Conservation (phyloP, 192 early-diverging fungal genomes). For the Helicostylum pulchrum region DNA sequence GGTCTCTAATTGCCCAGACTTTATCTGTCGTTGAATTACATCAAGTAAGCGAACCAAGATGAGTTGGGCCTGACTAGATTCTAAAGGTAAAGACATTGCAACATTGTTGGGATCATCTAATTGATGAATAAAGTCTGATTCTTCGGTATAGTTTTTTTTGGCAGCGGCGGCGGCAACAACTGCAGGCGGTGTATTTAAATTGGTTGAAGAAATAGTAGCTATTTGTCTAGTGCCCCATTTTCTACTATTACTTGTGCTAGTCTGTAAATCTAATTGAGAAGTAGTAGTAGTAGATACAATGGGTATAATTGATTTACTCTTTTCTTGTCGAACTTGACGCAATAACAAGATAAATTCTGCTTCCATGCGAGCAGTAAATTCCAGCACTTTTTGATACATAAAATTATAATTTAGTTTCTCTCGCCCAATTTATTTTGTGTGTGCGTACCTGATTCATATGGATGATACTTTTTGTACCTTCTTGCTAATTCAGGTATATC, state of each 20-base stretch:
- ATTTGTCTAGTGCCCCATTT: not conserved
- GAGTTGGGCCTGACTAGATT: not conserved
- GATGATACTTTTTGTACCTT: constrained; percentile 53
- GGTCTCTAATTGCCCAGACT: constrained; percentile 3
- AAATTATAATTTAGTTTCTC: not conserved
- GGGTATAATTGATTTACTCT: not conserved
- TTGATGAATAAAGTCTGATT: constrained; percentile 7
- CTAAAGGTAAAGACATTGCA: not conserved
- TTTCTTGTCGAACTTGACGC: constrained; percentile 2
- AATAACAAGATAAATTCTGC: constrained; percentile 10
- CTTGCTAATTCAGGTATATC: constrained; percentile 45
- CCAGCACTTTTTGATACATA: constrained; percentile 10
- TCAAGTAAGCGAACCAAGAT: constrained; percentile 3
- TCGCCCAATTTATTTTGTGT: not conserved
- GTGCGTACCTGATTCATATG: constrained; percentile 44
- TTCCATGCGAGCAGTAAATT: constrained; percentile 12
- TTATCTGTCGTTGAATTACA: constrained; percentile 19
- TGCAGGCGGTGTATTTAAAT: constrained; percentile 13
- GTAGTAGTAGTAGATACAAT: not conserved
- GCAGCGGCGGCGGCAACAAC: too few species aligned
- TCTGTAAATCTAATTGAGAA: not conserved
- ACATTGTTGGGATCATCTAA: constrained; percentile 17
- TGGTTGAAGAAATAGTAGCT: constrained; percentile 14
- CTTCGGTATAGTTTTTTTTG: constrained; percentile 14
- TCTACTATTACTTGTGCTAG: not conserved